Evolutionary conservation across 371 early-diverging fungal genomes (phyloP), one percentile per base, ranked within the genome.

Genomic region (Racocetra persica): DNA sequence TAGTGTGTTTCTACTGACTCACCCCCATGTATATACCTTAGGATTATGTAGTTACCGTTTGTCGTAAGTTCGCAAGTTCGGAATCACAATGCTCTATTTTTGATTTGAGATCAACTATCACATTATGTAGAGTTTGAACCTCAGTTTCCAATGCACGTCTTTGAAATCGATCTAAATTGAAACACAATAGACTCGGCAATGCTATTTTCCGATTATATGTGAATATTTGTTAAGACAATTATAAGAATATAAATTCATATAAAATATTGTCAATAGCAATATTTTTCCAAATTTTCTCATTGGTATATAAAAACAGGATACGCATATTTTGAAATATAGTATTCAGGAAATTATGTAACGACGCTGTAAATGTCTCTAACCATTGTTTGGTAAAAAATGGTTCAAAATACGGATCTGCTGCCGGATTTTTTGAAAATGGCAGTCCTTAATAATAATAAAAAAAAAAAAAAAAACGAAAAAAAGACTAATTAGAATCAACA

Each of bases 321-420:
- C 92, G 91, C 91, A 92, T 91, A 75, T 91, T 88, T 78, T 90
- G 91, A 81, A 92, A 91, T 16, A 90, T 91, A 4, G 91, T 90
- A 65, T 90, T 89, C 20, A 92, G 73, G 81, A 92, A 91, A 84
- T 92, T 92, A 77, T 90, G 87, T 22, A 92, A 82, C 0, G 92
- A 92, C 16, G 89, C 86, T 16, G 88, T 90, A 55, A 91, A 92
- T 32, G 89, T 90, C 63, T 91, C 92, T 7, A 90, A 84, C 92
- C 92, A 92, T 67, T 90, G 88, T 79, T 90, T 90, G 2, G 92
- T 86, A 80, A 92, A 92, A 78, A 88, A 92, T 0, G 89, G 84
- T 84, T 90, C 91, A 82, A 91, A 92, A 45, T 88, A 86, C 28
- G 92, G 88, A 74, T 91, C 91, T 18, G 88, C 83, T n/a, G 88